Evolutionary conservation across 2,329 filamentous ascomycete species (phyloP).

Genomic region (Pseudocercospora musae): DNA sequence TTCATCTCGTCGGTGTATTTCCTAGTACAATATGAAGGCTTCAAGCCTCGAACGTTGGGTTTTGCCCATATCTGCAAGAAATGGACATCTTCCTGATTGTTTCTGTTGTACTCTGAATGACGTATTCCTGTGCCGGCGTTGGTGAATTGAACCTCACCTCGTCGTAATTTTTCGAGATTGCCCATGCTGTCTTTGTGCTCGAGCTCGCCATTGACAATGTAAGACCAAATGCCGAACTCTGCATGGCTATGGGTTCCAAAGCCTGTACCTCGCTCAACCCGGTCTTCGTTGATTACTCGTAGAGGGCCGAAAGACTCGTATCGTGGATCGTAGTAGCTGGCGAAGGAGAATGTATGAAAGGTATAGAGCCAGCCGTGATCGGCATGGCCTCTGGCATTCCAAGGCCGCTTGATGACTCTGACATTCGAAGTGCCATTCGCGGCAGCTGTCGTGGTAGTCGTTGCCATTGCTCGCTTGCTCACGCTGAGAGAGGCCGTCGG

Average conservation of each 20-base stretch:
- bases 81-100: conserved; percentile 67
- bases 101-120: conserved; percentile 80
- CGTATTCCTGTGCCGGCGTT: conserved; percentile 78
- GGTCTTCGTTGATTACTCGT: conserved; percentile 85
- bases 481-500: conserved; percentile 11
- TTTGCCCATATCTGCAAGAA: conserved; percentile 88
- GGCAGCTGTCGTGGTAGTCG: conserved; percentile 33
- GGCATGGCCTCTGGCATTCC: conserved; percentile 67
- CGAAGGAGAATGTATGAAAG: conserved; percentile 84
- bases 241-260: conserved; percentile 84
- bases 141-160: conserved; percentile 86
- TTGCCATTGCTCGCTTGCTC: conserved; percentile 38
- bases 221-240: conserved; percentile 87
- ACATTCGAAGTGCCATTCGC: conserved; percentile 29
- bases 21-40: conserved; percentile 72
- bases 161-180: conserved; percentile 64
- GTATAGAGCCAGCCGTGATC: conserved; percentile 86
- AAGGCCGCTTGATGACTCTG: conserved; percentile 72
- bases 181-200: conserved; percentile 87
- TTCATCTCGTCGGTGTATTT: conserved; percentile 72
- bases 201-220: conserved; percentile 79
- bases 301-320: conserved; percentile 71
- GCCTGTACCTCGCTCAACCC: conserved; percentile 68
- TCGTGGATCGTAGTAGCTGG: conserved; percentile 63
- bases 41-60: conserved; percentile 69